phyloP scores from a whole-genome alignment of 352 stramenopile species.

The Phytopythium helicoides region DNA sequence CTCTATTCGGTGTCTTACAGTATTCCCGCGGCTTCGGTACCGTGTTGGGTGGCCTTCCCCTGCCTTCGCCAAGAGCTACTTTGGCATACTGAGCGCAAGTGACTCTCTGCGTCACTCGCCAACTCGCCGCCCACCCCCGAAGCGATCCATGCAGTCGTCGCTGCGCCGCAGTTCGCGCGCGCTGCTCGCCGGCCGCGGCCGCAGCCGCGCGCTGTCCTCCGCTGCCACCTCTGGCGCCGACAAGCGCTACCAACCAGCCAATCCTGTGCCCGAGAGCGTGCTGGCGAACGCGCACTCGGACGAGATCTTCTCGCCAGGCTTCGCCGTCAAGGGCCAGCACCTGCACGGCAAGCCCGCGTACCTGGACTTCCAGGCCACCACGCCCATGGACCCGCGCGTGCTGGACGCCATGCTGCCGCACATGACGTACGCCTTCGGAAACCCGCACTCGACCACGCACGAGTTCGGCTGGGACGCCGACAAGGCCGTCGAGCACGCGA shows the following conservation, averaged over 20 bases:
- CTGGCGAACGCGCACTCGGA: conserved; percentile 73
- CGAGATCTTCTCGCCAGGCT: conserved; percentile 83
- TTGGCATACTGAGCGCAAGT: background rate
- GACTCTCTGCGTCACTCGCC: background rate
- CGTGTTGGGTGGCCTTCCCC: background rate
- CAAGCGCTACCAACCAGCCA: conserved; percentile 84
- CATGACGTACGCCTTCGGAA: conserved; percentile 96
- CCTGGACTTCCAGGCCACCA: conserved; percentile 97
- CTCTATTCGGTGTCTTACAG: too few relatives aligned
- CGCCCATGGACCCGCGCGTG: conserved; percentile 97
- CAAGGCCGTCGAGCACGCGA: conserved; percentile 91
- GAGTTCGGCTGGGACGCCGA: conserved; percentile 98
- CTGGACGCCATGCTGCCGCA: conserved; percentile 98
- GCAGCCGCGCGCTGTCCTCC: background rate
- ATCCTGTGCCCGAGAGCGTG: conserved; percentile 83
- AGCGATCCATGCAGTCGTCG: conserved; percentile 13
- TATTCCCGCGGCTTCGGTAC: too few relatives aligned
- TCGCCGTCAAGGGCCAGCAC: conserved; percentile 72
- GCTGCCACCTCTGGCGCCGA: conserved; percentile 41
- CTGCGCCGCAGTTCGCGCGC: conserved; percentile 8
- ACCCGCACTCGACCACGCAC: conserved; percentile 99
- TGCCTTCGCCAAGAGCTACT: too few relatives aligned
- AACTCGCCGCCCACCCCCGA: too few relatives aligned
- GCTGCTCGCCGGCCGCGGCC: conserved; percentile 3
- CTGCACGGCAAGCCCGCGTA: conserved; percentile 88